Percentiles rank a stretch among this genome's conserved stretches.
phyloP scores from a whole-genome alignment of 2,329 filamentous ascomycete species.

The Xylariaceae sp. region DNA sequence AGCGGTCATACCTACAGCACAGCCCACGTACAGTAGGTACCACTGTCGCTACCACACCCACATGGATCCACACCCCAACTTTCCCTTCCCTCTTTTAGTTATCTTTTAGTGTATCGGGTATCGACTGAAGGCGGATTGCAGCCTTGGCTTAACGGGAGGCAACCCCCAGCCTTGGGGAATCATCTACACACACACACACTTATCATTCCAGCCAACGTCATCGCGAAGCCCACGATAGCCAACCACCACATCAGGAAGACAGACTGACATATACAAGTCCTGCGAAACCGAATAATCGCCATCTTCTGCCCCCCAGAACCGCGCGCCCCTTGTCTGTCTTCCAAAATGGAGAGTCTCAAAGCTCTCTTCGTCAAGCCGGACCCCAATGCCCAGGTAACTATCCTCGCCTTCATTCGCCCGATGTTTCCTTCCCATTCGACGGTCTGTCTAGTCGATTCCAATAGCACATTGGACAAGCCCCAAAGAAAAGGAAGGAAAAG shows the following conservation, averaged over 20 bases:
- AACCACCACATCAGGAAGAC: not conserved
- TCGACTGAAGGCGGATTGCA: not conserved
- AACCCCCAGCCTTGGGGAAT: slow-evolving; percentile 11
- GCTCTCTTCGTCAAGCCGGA: slow-evolving; percentile 87
- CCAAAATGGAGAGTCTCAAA: slow-evolving; percentile 77
- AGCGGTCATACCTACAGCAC: no score
- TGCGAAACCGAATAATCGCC: not conserved
- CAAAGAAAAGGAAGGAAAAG: not conserved
- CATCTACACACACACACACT: not conserved
- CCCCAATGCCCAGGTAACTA: slow-evolving; percentile 77
- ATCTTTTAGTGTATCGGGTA: no score
- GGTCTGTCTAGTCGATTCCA: slow-evolving; percentile 5
- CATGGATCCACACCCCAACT: no score
- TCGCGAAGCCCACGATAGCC: slow-evolving; percentile 9
- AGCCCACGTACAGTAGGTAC: not conserved
- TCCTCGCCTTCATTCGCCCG: not conserved
- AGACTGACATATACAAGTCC: not conserved
- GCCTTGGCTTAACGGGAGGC: slow-evolving; percentile 4
- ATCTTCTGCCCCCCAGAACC: not conserved
- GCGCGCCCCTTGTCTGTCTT: not conserved
- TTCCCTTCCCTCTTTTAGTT: no score
- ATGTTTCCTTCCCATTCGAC: not conserved
- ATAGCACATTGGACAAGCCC: not conserved
- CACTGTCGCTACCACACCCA: not conserved
- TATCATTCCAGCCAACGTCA: slow-evolving; percentile 14